Conservation (phyloP, 495 filamentous ascomycete species). For the Lophiostoma macrostomum region DNA sequence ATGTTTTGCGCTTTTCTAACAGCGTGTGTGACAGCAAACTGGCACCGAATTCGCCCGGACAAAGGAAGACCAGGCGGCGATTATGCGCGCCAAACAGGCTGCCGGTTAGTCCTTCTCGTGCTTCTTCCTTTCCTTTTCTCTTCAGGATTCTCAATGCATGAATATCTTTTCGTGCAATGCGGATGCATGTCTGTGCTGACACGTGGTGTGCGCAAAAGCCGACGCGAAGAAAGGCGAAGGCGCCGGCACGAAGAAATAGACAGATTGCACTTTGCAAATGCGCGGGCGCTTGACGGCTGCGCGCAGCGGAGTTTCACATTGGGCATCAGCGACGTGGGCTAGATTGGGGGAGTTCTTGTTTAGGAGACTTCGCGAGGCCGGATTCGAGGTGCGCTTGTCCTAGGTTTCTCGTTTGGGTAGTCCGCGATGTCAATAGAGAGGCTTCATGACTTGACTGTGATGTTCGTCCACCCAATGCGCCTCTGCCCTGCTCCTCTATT, state of each 20-base stretch:
- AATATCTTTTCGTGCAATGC: neutral
- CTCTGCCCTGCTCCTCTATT: too few species aligned
- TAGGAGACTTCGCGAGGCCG: too few species aligned
- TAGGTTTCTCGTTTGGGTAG: too few species aligned
- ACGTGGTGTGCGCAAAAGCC: slow-evolving; percentile 22
- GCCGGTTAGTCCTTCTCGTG: slow-evolving; percentile 56
- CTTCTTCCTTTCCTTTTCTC: too few species aligned
- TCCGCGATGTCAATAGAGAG: too few species aligned
- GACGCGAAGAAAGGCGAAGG: slow-evolving; percentile 27
- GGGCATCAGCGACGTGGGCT: neutral
- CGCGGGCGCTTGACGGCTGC: neutral
- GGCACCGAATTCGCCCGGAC: slow-evolving; percentile 67
- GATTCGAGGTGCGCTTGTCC: too few species aligned
- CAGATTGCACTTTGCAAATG: too few species aligned
- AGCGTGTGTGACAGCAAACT: slow-evolving; percentile 43
- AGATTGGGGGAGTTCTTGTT: neutral
- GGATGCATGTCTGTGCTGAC: slow-evolving; percentile 14
- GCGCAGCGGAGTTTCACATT: neutral
- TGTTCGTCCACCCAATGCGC: too few species aligned
- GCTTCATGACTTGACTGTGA: too few species aligned
- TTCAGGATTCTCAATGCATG: neutral
- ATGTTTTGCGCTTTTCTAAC: neutral
- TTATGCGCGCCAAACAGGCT: slow-evolving; percentile 88
- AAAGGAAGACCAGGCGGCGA: slow-evolving; percentile 73
- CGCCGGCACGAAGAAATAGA: slow-evolving; percentile 20